phyloP scores from a whole-genome alignment of 352 stramenopile genomes.

The Globisporangium apiculatum region DNA sequence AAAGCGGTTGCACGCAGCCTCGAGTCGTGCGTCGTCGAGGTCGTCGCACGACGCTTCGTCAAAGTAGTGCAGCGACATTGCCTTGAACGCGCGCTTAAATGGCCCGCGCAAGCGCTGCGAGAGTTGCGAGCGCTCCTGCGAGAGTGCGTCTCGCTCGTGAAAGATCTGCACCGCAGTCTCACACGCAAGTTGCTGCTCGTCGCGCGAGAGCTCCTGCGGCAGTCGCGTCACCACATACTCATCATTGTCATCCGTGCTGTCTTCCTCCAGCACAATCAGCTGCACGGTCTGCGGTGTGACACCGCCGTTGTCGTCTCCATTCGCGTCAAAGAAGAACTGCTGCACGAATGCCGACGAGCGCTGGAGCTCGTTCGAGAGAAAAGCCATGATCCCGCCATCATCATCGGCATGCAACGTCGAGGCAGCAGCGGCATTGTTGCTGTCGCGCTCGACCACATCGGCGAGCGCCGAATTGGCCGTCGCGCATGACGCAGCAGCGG shows the following conservation, averaged over 20 bases:
- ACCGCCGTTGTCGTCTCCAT: not conserved
- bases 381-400: conserved; percentile 7
- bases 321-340: conserved; percentile 9
- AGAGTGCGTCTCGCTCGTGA: conserved; percentile 34
- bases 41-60: conserved; percentile 47
- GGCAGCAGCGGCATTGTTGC: not conserved
- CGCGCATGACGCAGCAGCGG: not conserved
- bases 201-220: conserved; percentile 11
- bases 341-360: conserved; percentile 10
- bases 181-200: conserved; percentile 35
- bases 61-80: conserved; percentile 33
- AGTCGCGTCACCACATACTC: not conserved
- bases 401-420: not conserved
- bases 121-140: conserved; percentile 21
- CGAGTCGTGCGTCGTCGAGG: conserved; percentile 19
- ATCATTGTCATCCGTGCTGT: conserved; percentile 15
- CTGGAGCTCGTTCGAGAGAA: conserved; percentile 6
- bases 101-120: conserved; percentile 26
- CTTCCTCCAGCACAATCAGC: conserved; percentile 23
- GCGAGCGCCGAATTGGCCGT: too few species aligned
- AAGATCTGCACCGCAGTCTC: conserved; percentile 35
- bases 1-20: conserved; percentile 38
- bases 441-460: too few species aligned
- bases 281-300: conserved; percentile 10
- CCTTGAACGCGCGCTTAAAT: conserved; percentile 31